Evolutionary conservation across 2,329 filamentous ascomycete species (phyloP).

Genomic region (Alternaria brassicicola): DNA sequence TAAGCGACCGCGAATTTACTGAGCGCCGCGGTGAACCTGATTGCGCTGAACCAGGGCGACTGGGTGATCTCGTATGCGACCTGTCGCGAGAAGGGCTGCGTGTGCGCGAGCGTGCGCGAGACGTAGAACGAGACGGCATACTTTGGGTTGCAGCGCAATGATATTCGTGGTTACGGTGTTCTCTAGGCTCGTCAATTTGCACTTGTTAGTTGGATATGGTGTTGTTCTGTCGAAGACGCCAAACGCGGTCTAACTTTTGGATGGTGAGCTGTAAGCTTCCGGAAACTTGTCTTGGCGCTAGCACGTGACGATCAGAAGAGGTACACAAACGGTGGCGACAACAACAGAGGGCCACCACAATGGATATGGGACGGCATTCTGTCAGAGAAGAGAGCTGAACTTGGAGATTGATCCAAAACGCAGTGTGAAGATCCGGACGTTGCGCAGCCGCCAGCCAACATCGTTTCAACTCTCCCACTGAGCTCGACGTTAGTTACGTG

Average conservation of each 20-base stretch:
- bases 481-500: neutral
- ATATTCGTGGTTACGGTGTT: neutral
- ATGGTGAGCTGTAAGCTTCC: constrained; percentile 7
- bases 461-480: neutral
- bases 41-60: constrained; percentile 27
- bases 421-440: neutral
- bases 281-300: constrained; percentile 9
- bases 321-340: constrained; percentile 9
- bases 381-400: neutral
- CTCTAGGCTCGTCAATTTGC: neutral
- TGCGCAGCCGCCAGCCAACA: neutral
- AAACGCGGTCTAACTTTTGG: constrained; percentile 27
- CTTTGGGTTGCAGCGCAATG: neutral
- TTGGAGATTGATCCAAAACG: neutral
- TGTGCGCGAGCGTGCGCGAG: constrained; percentile 33
- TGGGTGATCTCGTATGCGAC: constrained; percentile 43
- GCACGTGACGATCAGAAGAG: constrained; percentile 19
- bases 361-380: neutral
- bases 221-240: neutral
- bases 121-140: constrained; percentile 37
- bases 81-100: constrained; percentile 52
- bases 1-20: constrained; percentile 46
- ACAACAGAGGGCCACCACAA: neutral
- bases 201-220: neutral
- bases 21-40: constrained; percentile 47